Percentiles rank a stretch among this genome's conserved stretches.
Conservation (phyloP, 1,284 basidiomycete species). For the Chalciporus sp. region DNA sequence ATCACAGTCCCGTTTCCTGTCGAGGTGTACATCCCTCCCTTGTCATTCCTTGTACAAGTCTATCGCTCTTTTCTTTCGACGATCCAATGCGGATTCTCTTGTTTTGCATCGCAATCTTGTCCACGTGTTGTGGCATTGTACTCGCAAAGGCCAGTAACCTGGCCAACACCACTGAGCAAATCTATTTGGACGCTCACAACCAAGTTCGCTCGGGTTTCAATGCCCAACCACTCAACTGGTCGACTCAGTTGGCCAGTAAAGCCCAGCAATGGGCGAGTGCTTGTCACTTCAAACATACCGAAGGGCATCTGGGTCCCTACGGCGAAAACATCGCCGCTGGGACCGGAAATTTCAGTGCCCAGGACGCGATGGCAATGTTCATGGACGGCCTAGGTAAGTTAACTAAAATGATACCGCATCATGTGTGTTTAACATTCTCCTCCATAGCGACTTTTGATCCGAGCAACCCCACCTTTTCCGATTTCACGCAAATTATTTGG, state of each 20-base stretch:
- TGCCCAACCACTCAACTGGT: constrained; percentile 50
- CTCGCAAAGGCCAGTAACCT: constrained; percentile 4
- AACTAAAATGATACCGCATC: not conserved
- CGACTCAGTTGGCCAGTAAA: constrained; percentile 42
- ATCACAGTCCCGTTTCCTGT: not conserved
- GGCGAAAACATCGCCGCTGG: constrained; percentile 61
- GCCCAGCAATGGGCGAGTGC: constrained; percentile 52
- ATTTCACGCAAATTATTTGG: constrained; percentile 64
- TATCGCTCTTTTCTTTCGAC: constrained; percentile 4
- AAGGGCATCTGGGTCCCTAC: constrained; percentile 46
- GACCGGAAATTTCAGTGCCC: constrained; percentile 48
- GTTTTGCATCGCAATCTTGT: constrained; percentile 4
- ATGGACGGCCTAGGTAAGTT: constrained; percentile 49
- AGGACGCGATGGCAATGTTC: constrained; percentile 49
- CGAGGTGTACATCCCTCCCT: not conserved
- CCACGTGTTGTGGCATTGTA: not conserved
- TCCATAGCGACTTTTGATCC: constrained; percentile 32
- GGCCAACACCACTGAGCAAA: constrained; percentile 13
- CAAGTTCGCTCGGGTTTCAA: constrained; percentile 43
- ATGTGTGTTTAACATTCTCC: not conserved
- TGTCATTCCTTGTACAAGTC: constrained; percentile 2
- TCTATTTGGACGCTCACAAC: constrained; percentile 53
- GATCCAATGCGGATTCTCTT: constrained; percentile 10
- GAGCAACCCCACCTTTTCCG: constrained; percentile 29
- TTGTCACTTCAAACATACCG: constrained; percentile 51